Evolutionary conservation across 148 eudicot species (phyloP), one percentile per base, ranked within the genome.

Genomic region (Rhododendron ferrugineum): DNA sequence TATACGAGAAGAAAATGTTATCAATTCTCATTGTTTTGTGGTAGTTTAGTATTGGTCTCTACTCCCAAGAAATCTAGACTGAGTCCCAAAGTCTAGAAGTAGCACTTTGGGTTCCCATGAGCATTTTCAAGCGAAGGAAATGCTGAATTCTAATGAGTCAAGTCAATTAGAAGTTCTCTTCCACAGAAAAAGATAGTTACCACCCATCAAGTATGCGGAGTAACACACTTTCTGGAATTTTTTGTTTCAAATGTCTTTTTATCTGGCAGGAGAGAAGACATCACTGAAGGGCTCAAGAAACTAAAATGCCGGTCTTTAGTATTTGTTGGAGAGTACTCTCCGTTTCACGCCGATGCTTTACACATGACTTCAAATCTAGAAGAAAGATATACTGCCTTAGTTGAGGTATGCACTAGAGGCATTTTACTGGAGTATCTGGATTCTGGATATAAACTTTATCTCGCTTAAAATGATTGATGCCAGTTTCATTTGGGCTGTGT

Each of bases 351-450:
- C 8, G 99, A 96, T 76, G 92, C 99, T 81, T 92, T 96, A 74
- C 95, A 96, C 84, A 93, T 94, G 95, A 94, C 95, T 74, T 91
- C 98, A 42, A 93, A 96, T 85, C 91, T 96, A 60, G 99, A 96
- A 75, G 90, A 94, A 80, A 89, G 97, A 90, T 91, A 85, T 83
- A 94, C 92, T 80, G 99, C 98, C 54, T 88, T 96, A 83, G 98
- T 96, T 76, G 99, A 96, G 99, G 99, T 96, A 91, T 74, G 82
- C 58, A 20, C 42, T 79, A 8, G 34, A 40, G 26, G 11, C 66
- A 2, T 50, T 79, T 9, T 9, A 46, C 47, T 75, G n/a, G n/a
- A n/a, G n/a, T n/a, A 32, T 66, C n/a, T 74, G 42, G 47, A 34
- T 83, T 76, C 34, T 74, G 42, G 47, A 34, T 83, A 26, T 44